Evolutionary conservation across 441 rosid genomes (phyloP), one percentile per base, ranked within the genome.

Genomic region (Lepidium campestre): DNA sequence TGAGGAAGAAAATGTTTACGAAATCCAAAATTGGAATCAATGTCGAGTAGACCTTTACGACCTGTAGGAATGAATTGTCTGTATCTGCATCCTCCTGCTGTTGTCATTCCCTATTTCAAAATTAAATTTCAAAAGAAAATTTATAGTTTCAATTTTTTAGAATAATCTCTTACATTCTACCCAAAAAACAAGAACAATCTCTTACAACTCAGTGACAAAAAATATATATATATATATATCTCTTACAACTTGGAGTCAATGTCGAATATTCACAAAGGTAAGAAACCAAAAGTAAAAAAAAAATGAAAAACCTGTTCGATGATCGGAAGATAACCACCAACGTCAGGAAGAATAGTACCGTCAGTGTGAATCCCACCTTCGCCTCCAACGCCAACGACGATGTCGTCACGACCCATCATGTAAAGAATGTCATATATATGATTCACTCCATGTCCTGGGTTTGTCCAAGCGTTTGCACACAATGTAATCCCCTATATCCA

Each of bases 401-500:
- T 67, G 57, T 88, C 95, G 8, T 89, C 87, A 0, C 98, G 91
- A 17, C 52, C 85, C 98, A 92, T 92, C 96, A 92, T 92, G 85
- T 27, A 90, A 17, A 80, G 23, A 17, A 44, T 17, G 23, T 92
- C 98, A 42, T 92, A 89, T 4, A 89, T 32, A 5, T 87, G 93
- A 73, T 90, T 88, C 80, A 89, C 86, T n/a, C 86, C 78, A 59
- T 92, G 96, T 25, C 98, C 98, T 5, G 91, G 91, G 79, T 89
- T 81, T 3, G 78, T 82, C 98, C 96, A 88, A 9, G 82, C 82
- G 78, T 92, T 92, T 54, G 90, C 56, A 65, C n/a, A 86, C 45
- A 92, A 37, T 8, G 96, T 88, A 48, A 92, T 32, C 41, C 84
- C 98, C 98, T 92, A 84, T 65, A 31, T n/a, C 45, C 18, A 5